Percentiles rank a stretch among this genome's conserved stretches.
Evolutionary conservation across 1,284 basidiomycete species (phyloP).

Genomic region (Takashimella koratensis): DNA sequence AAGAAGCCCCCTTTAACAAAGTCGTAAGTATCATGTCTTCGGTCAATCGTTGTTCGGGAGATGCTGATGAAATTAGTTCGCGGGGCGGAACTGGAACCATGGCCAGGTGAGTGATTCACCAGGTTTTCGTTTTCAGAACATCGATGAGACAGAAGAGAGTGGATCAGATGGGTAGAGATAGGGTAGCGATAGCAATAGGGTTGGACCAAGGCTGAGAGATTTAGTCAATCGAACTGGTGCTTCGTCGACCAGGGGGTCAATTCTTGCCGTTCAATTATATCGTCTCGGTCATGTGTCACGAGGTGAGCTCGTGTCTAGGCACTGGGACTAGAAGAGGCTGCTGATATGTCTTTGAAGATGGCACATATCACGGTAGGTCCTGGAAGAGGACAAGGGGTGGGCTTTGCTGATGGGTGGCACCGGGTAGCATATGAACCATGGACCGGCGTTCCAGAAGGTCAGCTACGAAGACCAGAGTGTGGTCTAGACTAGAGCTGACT

Average conservation of each 20-base stretch:
- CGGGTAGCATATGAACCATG: slow-evolving; percentile 48
- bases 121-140: not conserved
- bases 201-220: not conserved
- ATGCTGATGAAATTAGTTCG: slow-evolving; percentile 30
- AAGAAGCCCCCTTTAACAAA: slow-evolving; percentile 45
- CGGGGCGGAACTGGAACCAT: slow-evolving; percentile 49
- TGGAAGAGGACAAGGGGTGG: not conserved
- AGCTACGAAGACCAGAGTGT: not conserved
- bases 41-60: not conserved
- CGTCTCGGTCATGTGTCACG: slow-evolving; percentile 47
- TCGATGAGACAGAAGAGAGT: no score
- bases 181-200: not conserved
- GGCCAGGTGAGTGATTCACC: slow-evolving; percentile 36
- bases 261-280: slow-evolving; percentile 47
- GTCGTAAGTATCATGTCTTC: slow-evolving; percentile 33
- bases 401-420: not conserved
- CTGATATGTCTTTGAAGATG: slow-evolving; percentile 31
- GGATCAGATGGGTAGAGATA: no score
- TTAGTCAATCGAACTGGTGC: slow-evolving; percentile 46
- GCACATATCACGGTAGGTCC: slow-evolving; percentile 43
- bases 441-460: slow-evolving; percentile 45
- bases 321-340: not conserved
- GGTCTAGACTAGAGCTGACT: not conserved
- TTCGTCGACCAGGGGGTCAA: slow-evolving; percentile 39
- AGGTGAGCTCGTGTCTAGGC: slow-evolving; percentile 25